Evolutionary conservation across 805 yeast species (phyloP).

Genomic region (Saccharomycopsis guyanensis): DNA sequence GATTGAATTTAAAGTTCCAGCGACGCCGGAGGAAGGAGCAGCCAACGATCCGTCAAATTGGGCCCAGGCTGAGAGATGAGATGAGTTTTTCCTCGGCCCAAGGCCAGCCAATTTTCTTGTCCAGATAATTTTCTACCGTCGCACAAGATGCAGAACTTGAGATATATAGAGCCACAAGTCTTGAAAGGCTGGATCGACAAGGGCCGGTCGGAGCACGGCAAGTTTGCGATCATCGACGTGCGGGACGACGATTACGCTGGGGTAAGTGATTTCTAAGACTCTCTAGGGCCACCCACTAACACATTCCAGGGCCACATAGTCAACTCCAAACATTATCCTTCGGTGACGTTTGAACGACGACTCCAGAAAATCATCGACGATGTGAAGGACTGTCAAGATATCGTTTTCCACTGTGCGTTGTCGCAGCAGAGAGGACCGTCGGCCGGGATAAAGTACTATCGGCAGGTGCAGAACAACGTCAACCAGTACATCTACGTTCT

Average conservation of each 20-base stretch:
- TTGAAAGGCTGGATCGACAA: conserved; percentile 18
- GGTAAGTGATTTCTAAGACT: too few relatives aligned
- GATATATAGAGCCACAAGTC: conserved; percentile 17
- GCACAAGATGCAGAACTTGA: not conserved
- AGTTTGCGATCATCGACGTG: conserved; percentile 20
- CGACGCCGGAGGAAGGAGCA: too few relatives aligned
- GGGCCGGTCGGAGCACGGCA: conserved; percentile 14
- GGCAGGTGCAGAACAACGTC: conserved; percentile 25
- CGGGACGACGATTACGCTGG: conserved; percentile 20
- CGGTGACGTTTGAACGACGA: conserved; percentile 10
- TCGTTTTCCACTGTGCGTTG: conserved; percentile 85
- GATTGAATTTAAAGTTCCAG: too few relatives aligned
- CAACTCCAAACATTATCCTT: conserved; percentile 16
- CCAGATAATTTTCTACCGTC: too few relatives aligned
- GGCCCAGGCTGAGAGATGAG: too few relatives aligned
- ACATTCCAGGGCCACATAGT: conserved; percentile 18
- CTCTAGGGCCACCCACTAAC: too few relatives aligned
- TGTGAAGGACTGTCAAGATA: conserved; percentile 63
- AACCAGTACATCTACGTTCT: conserved; percentile 54
- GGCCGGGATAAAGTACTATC: conserved; percentile 56
- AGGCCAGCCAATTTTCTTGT: too few relatives aligned
- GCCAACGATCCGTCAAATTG: too few relatives aligned
- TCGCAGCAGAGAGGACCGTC: conserved; percentile 92
- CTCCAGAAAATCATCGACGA: conserved; percentile 48
- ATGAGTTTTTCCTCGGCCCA: too few relatives aligned